A percentile compares a stretch with the other conserved stretches of the same genome.
phyloP scores from a whole-genome alignment of 164 flowering plant genomes.

The Annona squamosa region DNA sequence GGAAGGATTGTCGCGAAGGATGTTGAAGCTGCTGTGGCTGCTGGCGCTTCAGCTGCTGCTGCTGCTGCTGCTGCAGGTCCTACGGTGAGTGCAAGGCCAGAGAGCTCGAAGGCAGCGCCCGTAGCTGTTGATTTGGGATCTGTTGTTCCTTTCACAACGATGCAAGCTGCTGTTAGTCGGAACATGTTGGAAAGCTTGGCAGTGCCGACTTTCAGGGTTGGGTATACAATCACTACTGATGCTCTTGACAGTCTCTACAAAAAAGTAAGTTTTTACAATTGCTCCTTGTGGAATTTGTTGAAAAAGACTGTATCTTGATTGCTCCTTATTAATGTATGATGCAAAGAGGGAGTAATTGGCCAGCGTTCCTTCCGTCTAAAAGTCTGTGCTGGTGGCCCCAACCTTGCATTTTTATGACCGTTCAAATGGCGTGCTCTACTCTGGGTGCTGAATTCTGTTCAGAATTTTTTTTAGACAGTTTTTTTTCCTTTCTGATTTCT shows the following conservation, averaged over 20 bases:
- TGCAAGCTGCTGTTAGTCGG: slow-evolving; percentile 91
- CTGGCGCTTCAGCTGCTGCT: slow-evolving; percentile 18
- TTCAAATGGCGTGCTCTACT: neutral
- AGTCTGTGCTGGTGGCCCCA: neutral
- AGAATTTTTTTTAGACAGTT: neutral
- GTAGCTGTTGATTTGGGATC: slow-evolving; percentile 40
- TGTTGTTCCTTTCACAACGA: slow-evolving; percentile 74
- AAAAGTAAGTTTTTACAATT: slow-evolving; percentile 40
- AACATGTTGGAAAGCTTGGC: slow-evolving; percentile 88
- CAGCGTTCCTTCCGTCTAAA: neutral
- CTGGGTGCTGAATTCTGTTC: neutral
- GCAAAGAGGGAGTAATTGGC: neutral
- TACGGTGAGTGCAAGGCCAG: neutral
- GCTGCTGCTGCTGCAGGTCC: slow-evolving; percentile 12
- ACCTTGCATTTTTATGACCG: neutral
- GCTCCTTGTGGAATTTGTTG: neutral
- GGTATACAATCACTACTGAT: slow-evolving; percentile 81
- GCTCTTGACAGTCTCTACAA: slow-evolving; percentile 89
- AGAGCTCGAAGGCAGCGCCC: slow-evolving; percentile 7
- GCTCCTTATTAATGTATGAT: too few species aligned
- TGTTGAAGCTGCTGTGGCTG: slow-evolving; percentile 67
- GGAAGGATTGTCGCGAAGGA: slow-evolving; percentile 94
- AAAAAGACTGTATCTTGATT: neutral
- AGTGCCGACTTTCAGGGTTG: slow-evolving; percentile 92
- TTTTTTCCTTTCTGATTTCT: neutral